phyloP scores from a whole-genome alignment of 2,329 filamentous ascomycete genomes.

The Scedosporium aurantiacum region DNA sequence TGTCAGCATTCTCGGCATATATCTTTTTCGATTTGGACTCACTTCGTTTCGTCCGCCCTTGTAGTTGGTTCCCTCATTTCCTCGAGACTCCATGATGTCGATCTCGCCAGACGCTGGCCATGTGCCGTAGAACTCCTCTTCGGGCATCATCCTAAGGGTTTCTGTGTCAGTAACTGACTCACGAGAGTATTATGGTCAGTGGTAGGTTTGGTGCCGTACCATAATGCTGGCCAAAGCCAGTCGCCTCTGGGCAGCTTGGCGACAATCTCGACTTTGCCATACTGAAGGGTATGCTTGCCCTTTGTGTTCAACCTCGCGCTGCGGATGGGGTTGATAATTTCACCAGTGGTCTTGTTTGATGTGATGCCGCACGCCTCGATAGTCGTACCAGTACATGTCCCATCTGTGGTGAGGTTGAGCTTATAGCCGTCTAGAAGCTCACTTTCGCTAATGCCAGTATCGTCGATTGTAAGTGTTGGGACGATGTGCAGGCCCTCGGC shows the following conservation, averaged over 20 bases:
- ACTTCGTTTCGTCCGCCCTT: constrained; percentile 74
- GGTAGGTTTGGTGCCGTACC: constrained; percentile 27
- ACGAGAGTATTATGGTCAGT: constrained; percentile 23
- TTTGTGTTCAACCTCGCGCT: constrained; percentile 71
- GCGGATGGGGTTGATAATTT: constrained; percentile 64
- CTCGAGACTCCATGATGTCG: constrained; percentile 69
- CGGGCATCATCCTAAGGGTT: constrained; percentile 52
- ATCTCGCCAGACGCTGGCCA: constrained; percentile 80
- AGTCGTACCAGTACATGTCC: constrained; percentile 50
- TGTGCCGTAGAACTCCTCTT: constrained; percentile 56
- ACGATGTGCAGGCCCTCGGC: constrained; percentile 62
- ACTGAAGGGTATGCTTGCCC: constrained; percentile 63
- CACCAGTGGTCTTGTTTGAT: constrained; percentile 57
- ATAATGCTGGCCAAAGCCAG: constrained; percentile 85
- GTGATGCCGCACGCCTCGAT: constrained; percentile 48
- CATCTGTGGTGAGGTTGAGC: constrained; percentile 55
- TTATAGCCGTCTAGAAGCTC: constrained; percentile 55
- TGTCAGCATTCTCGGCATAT: too few relatives aligned
- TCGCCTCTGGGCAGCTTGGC: constrained; percentile 68
- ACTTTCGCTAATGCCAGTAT: constrained; percentile 17
- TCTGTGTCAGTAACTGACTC: constrained; percentile 11
- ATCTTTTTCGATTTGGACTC: constrained; percentile 35
- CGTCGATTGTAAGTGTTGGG: constrained; percentile 50
- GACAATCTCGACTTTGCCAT: constrained; percentile 69
- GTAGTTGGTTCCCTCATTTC: constrained; percentile 66